phyloP scores from a whole-genome alignment of 2,329 filamentous ascomycete genomes.

The Monosporascus sp. region DNA sequence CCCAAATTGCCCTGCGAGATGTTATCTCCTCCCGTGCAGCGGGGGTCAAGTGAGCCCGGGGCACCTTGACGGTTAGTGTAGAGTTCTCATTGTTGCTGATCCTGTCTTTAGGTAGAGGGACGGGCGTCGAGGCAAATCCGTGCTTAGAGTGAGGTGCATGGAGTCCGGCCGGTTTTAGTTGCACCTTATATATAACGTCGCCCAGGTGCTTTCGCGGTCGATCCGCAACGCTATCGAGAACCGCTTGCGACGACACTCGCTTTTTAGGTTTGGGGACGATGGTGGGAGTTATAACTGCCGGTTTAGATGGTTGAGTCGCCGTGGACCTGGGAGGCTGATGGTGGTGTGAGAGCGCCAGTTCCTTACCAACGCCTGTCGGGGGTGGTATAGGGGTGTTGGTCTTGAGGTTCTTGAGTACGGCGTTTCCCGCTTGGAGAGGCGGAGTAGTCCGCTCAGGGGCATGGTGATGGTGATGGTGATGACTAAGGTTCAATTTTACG shows the following conservation, averaged over 20 bases:
- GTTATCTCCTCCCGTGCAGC: constrained; percentile 78
- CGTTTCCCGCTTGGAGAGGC: constrained; percentile 34
- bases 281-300: constrained; percentile 29
- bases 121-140: constrained; percentile 52
- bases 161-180: constrained; percentile 49
- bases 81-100: constrained; percentile 77
- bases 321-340: constrained; percentile 44
- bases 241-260: constrained; percentile 60
- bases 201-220: constrained; percentile 76
- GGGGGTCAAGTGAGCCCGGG: constrained; percentile 67
- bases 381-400: constrained; percentile 39
- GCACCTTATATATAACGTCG: constrained; percentile 73
- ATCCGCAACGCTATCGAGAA: constrained; percentile 66
- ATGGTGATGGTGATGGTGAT: constrained; percentile 56
- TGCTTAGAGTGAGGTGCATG: constrained; percentile 36
- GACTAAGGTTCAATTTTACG: constrained; percentile 14
- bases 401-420: constrained; percentile 46
- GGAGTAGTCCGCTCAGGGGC: constrained; percentile 39
- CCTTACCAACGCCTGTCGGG: constrained; percentile 33
- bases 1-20: constrained; percentile 75
- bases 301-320: constrained; percentile 23
- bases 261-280: constrained; percentile 56
- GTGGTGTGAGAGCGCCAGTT: constrained; percentile 37
- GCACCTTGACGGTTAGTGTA: constrained; percentile 82
- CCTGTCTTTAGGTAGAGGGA: constrained; percentile 68